Percentiles rank a stretch among this genome's conserved stretches.
Evolutionary conservation across 129 eudicot species (phyloP).

Genomic region (Artemisia annua): DNA sequence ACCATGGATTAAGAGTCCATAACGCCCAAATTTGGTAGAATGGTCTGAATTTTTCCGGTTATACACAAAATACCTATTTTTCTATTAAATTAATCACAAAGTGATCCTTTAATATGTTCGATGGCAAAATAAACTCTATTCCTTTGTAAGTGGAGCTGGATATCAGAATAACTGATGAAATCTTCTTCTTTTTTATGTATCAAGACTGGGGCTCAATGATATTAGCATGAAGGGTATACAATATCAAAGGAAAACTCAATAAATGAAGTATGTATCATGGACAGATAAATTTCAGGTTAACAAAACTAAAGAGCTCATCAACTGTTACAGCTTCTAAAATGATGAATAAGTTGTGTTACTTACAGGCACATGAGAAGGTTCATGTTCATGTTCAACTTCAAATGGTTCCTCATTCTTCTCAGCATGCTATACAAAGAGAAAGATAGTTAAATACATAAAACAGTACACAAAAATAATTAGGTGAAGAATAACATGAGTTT

Average conservation of each 20-base stretch:
- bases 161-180: background rate
- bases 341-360: slow-evolving; percentile 42
- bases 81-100: background rate
- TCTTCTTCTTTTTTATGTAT: background rate
- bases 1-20: no score
- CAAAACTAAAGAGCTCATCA: slow-evolving; percentile 16
- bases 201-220: background rate
- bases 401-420: slow-evolving; percentile 42
- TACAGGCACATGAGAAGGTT: slow-evolving; percentile 37
- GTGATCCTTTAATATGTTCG: background rate
- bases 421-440: slow-evolving; percentile 35
- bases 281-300: slow-evolving; percentile 7
- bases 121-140: background rate
- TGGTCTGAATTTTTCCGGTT: no score
- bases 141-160: background rate
- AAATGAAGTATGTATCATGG: slow-evolving; percentile 8
- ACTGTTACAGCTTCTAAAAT: background rate
- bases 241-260: slow-evolving; percentile 2
- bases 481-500: slow-evolving; percentile 16
- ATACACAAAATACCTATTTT: background rate
- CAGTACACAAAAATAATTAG: slow-evolving; percentile 2
- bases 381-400: slow-evolving; percentile 35
- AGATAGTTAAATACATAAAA: slow-evolving; percentile 17
- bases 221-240: background rate
- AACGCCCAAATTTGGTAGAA: no score